Percentiles rank a stretch among this genome's conserved stretches.
Conservation (phyloP, 1,284 basidiomycete species). For the Boletus holoroseus region DNA sequence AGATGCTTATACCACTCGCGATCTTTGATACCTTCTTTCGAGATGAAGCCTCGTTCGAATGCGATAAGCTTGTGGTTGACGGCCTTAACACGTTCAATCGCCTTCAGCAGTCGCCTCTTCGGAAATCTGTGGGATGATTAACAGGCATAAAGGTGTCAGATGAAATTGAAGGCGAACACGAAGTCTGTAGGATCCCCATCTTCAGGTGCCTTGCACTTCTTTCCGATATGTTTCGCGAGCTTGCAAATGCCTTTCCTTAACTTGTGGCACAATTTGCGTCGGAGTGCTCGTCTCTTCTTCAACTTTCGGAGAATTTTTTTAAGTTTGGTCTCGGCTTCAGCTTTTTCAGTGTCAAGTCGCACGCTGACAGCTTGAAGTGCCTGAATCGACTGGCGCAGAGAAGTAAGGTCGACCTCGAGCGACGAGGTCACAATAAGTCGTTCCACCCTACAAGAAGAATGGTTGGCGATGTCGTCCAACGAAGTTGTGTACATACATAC, state of each 20-base stretch:
- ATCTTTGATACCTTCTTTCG: conserved; percentile 58
- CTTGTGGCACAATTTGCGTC: conserved; percentile 16
- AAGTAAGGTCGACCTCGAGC: conserved; percentile 31
- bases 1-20: conserved; percentile 71
- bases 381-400: conserved; percentile 44
- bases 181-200: conserved; percentile 2
- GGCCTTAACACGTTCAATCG: conserved; percentile 45
- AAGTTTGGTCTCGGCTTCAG: conserved; percentile 35
- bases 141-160: neutral
- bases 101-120: conserved; percentile 37
- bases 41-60: conserved; percentile 71
- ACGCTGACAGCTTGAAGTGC: conserved; percentile 48
- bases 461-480: neutral
- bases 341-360: conserved; percentile 52
- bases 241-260: conserved; percentile 30
- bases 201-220: conserved; percentile 16
- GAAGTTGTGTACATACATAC: conserved; percentile 30
- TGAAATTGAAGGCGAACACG: conserved; percentile 17
- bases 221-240: conserved; percentile 26
- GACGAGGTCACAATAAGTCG: conserved; percentile 21
- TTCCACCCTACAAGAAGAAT: conserved; percentile 31
- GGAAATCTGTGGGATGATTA: conserved; percentile 17
- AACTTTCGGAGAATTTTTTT: conserved; percentile 34
- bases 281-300: conserved; percentile 19
- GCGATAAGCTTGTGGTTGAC: conserved; percentile 55